phyloP scores from a whole-genome alignment of 345 rosid genomes.

The Salix brachista region DNA sequence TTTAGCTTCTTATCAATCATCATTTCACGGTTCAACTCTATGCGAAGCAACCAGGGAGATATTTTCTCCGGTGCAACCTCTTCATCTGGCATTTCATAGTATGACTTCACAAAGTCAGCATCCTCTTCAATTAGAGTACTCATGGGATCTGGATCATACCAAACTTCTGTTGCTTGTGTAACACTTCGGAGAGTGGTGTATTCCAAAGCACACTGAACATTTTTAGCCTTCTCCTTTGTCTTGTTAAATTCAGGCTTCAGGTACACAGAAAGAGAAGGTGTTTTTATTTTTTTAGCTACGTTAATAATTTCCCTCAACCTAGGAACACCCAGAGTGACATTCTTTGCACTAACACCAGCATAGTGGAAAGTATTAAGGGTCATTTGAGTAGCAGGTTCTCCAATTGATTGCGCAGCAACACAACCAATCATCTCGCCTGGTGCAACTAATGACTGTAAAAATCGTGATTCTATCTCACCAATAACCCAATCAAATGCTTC shows the following conservation, averaged over 20 bases:
- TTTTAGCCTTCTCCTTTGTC: slow-evolving; percentile 92
- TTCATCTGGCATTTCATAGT: slow-evolving; percentile 98
- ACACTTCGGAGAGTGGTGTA: slow-evolving; percentile 96
- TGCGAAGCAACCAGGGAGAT: slow-evolving; percentile 96
- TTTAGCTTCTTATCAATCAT: slow-evolving; percentile 95
- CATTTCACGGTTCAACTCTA: slow-evolving; percentile 97
- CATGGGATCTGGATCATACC: slow-evolving; percentile 98
- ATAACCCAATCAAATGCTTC: slow-evolving; percentile 98
- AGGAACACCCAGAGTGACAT: slow-evolving; percentile 97
- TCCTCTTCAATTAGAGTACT: slow-evolving; percentile 91
- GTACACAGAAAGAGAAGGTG: slow-evolving; percentile 87
- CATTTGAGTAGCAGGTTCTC: slow-evolving; percentile 99
- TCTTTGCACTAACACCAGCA: slow-evolving; percentile 99
- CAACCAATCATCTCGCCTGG: slow-evolving; percentile 99
- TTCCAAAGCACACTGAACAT: slow-evolving; percentile 92
- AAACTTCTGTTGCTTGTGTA: slow-evolving; percentile 91
- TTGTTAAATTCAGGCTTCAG: slow-evolving; percentile 66
- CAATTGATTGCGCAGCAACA: slow-evolving; percentile 98
- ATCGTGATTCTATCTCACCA: slow-evolving; percentile 94
- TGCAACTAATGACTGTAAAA: slow-evolving; percentile 85
- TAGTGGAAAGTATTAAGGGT: slow-evolving; percentile 95
- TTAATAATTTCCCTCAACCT: slow-evolving; percentile 93
- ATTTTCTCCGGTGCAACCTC: slow-evolving; percentile 88
- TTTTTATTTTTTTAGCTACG: slow-evolving; percentile 90
- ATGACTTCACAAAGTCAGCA: slow-evolving; percentile 84